phyloP scores from a whole-genome alignment of 1,139 yeast species.

The Yamadazyma pseudoaaseri region DNA sequence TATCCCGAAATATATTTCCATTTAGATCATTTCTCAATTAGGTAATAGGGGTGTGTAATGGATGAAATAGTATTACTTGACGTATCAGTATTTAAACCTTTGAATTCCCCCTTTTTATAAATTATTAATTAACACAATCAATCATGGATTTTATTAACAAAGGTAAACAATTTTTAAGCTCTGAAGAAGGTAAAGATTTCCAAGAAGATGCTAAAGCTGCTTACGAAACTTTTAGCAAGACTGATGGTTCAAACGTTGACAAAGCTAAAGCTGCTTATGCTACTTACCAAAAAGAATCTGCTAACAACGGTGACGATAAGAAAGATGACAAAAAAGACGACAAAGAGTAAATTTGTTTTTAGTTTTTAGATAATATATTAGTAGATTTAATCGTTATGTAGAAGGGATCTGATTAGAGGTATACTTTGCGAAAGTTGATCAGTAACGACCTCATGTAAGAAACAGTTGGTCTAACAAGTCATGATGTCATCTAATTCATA shows the following conservation, averaged over 20 bases:
- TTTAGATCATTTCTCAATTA: conserved; percentile 1
- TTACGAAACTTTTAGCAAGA: conserved; percentile 27
- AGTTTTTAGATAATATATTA: neutral
- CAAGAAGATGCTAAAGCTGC: conserved; percentile 34
- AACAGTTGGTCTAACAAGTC: too few species aligned
- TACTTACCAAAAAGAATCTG: conserved; percentile 18
- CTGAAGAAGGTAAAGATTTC: conserved; percentile 18
- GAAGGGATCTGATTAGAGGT: too few species aligned
- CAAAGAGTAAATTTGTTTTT: conserved; percentile 6
- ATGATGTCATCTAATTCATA: too few species aligned
- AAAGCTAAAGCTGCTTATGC: conserved; percentile 36
- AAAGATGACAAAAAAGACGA: conserved; percentile 13
- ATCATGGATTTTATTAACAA: conserved; percentile 30
- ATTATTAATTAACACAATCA: conserved; percentile 4
- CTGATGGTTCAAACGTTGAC: conserved; percentile 29
- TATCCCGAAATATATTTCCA: too few species aligned
- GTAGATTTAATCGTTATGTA: too few species aligned
- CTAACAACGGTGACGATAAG: conserved; percentile 16
- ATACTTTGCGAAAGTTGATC: too few species aligned
- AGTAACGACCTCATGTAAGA: too few species aligned
- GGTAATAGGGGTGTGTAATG: conserved; percentile 5
- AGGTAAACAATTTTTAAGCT: conserved; percentile 35
- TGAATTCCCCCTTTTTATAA: conserved; percentile 1
- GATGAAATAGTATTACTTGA: conserved; percentile 2
- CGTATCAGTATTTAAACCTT: conserved; percentile 1